A percentile compares a stretch with the other conserved stretches of the same genome.
Evolutionary conservation across 2,329 filamentous ascomycete genomes (phyloP).

Genomic region (Cercospora beticola): DNA sequence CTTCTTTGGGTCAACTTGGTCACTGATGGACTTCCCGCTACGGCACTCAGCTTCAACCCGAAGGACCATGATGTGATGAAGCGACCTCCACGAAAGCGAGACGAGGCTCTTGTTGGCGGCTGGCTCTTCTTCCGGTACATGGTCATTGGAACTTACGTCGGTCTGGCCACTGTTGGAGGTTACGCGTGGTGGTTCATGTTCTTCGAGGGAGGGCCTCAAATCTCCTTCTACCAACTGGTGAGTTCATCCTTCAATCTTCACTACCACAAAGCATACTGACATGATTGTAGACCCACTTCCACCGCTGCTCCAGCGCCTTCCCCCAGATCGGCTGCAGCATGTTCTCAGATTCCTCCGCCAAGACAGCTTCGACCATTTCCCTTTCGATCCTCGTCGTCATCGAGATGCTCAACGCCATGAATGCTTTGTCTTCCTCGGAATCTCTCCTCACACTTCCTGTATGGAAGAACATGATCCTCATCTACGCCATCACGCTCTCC

Average conservation of each 20-base stretch:
- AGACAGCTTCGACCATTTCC: conserved; percentile 88
- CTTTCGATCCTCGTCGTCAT: conserved; percentile 91
- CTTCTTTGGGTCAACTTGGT: conserved; percentile 98
- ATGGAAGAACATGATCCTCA: conserved; percentile 99
- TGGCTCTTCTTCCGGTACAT: conserved; percentile 99
- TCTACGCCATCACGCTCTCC: conserved; percentile 87
- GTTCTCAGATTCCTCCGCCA: conserved; percentile 82
- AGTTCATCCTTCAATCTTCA: conserved; percentile 30
- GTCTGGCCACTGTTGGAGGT: conserved; percentile 88
- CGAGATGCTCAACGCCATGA: conserved; percentile 99
- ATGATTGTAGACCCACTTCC: conserved; percentile 69
- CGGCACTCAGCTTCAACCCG: conserved; percentile 95
- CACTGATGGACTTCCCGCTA: conserved; percentile 93
- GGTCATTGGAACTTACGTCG: conserved; percentile 93
- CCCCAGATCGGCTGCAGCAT: conserved; percentile 88
- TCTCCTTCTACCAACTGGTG: conserved; percentile 81
- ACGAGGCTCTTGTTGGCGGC: conserved; percentile 86
- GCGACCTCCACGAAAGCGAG: conserved; percentile 83
- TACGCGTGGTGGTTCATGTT: conserved; percentile 99
- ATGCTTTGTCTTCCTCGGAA: conserved; percentile 92
- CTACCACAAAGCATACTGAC: conserved; percentile 16
- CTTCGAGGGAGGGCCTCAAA: conserved; percentile 84
- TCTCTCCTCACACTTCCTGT: conserved; percentile 88
- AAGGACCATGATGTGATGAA: conserved; percentile 99
- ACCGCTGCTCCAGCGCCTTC: conserved; percentile 83